Evolutionary conservation across 805 yeast species (phyloP).

Genomic region (Lipomyces starkeyi): DNA sequence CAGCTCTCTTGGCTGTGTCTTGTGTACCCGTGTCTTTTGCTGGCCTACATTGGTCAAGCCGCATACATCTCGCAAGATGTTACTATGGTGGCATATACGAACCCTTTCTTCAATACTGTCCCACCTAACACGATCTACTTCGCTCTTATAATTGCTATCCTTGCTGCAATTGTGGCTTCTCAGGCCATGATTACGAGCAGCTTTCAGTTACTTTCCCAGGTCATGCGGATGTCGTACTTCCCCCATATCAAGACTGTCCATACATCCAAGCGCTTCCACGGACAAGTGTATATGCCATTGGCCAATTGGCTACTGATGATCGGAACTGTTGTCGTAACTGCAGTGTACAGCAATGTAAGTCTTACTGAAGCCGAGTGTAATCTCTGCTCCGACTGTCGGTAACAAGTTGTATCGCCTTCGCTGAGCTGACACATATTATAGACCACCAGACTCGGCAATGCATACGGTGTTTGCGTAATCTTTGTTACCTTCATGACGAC

Average conservation of each 20-base stretch:
- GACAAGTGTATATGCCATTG: slow-evolving; percentile 58
- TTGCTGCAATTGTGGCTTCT: slow-evolving; percentile 58
- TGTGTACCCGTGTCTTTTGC: slow-evolving; percentile 58
- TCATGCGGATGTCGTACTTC: slow-evolving; percentile 59
- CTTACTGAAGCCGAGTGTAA: background rate
- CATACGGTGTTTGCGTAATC: slow-evolving; percentile 64
- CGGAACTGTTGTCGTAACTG: slow-evolving; percentile 57
- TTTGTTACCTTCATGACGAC: slow-evolving; percentile 61
- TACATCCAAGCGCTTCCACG: slow-evolving; percentile 51
- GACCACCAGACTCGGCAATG: slow-evolving; percentile 58
- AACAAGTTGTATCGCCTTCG: no score
- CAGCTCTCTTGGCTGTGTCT: slow-evolving; percentile 54
- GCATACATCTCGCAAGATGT: slow-evolving; percentile 48
- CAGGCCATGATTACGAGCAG: slow-evolving; percentile 64
- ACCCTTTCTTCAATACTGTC: slow-evolving; percentile 29
- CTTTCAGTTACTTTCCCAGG: slow-evolving; percentile 57
- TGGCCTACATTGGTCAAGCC: slow-evolving; percentile 62
- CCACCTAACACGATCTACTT: background rate
- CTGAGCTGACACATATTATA: background rate
- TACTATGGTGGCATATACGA: slow-evolving; percentile 15
- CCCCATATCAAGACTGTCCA: slow-evolving; percentile 56
- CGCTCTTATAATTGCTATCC: slow-evolving; percentile 48
- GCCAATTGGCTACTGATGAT: slow-evolving; percentile 58
- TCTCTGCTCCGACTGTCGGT: background rate
- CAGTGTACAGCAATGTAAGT: slow-evolving; percentile 54